Conservation (phyloP, 2,329 filamentous ascomycete genomes). For the Diaporthe sp. region DNA sequence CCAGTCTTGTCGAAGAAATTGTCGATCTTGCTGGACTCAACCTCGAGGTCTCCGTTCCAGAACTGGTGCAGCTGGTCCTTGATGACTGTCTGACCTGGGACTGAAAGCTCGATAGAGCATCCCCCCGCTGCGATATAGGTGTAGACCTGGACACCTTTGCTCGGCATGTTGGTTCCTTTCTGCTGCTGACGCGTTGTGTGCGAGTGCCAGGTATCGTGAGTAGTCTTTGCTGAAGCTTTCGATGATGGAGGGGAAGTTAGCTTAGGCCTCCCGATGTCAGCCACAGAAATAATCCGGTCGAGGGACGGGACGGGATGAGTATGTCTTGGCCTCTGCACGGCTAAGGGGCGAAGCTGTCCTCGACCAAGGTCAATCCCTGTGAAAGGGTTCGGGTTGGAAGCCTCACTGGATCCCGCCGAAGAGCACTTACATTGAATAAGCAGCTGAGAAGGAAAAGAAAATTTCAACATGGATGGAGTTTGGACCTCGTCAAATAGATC, state of each 20-base stretch:
- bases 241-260: slow-evolving; percentile 18
- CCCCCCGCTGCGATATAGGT: slow-evolving; percentile 56
- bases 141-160: slow-evolving; percentile 56
- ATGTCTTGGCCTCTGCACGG: slow-evolving; percentile 14
- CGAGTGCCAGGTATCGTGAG: not conserved
- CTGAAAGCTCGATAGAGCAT: slow-evolving; percentile 58
- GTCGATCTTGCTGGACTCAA: slow-evolving; percentile 58
- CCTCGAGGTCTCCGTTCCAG: slow-evolving; percentile 57
- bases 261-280: slow-evolving; percentile 4
- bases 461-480: not conserved
- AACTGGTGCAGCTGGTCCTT: slow-evolving; percentile 52
- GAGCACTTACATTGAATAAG: not conserved
- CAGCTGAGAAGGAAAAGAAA: not conserved
- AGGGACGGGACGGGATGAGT: slow-evolving; percentile 4
- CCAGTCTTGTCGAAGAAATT: slow-evolving; percentile 59
- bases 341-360: slow-evolving; percentile 4
- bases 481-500: not conserved
- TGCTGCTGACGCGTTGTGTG: not conserved
- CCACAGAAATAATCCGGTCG: not conserved
- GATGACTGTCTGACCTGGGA: slow-evolving; percentile 55
- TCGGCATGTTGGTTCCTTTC: slow-evolving; percentile 52
- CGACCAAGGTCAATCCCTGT: slow-evolving; percentile 15
- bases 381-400: slow-evolving; percentile 22
- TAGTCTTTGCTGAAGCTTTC: not conserved
- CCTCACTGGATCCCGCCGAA: not conserved